Evolutionary conservation across 2,329 filamentous ascomycete genomes (phyloP).

Genomic region (Arthrobotrys sinensis): DNA sequence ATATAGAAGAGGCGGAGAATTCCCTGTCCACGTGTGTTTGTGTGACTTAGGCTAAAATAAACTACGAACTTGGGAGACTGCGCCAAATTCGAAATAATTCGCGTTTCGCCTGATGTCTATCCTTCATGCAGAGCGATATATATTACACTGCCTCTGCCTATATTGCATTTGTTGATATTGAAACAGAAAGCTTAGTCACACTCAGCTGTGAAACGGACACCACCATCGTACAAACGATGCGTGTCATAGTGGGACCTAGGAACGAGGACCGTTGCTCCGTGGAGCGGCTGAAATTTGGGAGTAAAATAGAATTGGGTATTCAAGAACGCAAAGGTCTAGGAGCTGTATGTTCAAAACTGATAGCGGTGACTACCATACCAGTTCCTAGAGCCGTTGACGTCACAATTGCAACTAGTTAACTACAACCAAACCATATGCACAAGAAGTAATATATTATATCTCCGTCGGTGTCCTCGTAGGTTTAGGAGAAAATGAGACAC

Average conservation of each 20-base stretch:
- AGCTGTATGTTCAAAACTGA: too few species aligned
- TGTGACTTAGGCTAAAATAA: constrained; percentile 21
- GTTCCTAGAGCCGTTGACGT: too few species aligned
- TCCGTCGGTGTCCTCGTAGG: too few species aligned
- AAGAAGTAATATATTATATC: too few species aligned
- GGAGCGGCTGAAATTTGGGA: not conserved
- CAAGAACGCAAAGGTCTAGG: too few species aligned
- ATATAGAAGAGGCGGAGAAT: not conserved
- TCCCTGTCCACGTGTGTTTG: constrained; percentile 12
- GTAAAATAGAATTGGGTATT: too few species aligned
- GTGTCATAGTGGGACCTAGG: not conserved
- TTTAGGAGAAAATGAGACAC: too few species aligned
- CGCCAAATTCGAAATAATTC: constrained; percentile 3
- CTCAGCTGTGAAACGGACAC: constrained; percentile 9
- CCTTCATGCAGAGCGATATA: constrained; percentile 24
- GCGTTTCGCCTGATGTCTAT: constrained; percentile 23
- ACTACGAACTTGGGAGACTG: not conserved
- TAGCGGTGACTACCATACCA: too few species aligned
- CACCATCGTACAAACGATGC: not conserved
- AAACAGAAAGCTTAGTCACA: constrained; percentile 29
- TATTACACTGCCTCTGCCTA: constrained; percentile 22
- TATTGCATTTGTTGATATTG: constrained; percentile 5
- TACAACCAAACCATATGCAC: too few species aligned
- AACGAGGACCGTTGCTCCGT: constrained; percentile 21
- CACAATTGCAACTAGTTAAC: too few species aligned